Evolutionary conservation across 345 rosid species (phyloP), one percentile per base, ranked within the genome.

Genomic region (Anastatica hierochuntica): DNA sequence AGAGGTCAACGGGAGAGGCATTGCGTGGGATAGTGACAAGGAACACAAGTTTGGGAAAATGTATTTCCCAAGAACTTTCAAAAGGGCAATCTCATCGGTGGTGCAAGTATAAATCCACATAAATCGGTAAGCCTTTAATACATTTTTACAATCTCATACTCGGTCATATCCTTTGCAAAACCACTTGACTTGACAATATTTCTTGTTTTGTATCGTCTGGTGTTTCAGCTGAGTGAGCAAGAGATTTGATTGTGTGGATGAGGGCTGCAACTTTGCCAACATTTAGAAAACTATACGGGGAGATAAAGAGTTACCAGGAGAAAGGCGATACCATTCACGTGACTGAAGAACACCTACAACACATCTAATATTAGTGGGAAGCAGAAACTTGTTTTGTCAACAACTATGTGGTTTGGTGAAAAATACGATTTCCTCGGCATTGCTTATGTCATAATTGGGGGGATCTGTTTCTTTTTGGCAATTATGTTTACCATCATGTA

Each of bases 241-340:
- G 98, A 92, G 70, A 85, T 68, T 94, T 92, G 43, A 85, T 92
- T 16, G 98, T 92, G 55, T 92, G 97, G 98, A 92, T 92, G 98
- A 80, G 97, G 68, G 88, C 98, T 41, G 98, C 98, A 50, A 97
- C 98, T 6, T 76, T 92, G 63, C 98, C 98, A 49, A 92, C 98
- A 27, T 92, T 92, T 61, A 83, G 97, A 63, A 92, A 92, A 75
- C 73, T 92, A 63, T 92, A 88, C 35, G 98, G 98, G 56, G 85
- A 75, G 81, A 88, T 92, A 66, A 97, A 92, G 74, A 63, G 6
- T 43, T 87, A 92, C 66, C 94, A 88, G 38, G 36, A 72, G 41
- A 56, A 17, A 38, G 62, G 62, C 53, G 88, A 88, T 23, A 43
- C 3, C 27, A 77, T 92, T 66, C 0, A 15, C 2, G 95, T 92